phyloP scores from a whole-genome alignment of 2,329 filamentous ascomycete species.

The Gyromitra esculenta region DNA sequence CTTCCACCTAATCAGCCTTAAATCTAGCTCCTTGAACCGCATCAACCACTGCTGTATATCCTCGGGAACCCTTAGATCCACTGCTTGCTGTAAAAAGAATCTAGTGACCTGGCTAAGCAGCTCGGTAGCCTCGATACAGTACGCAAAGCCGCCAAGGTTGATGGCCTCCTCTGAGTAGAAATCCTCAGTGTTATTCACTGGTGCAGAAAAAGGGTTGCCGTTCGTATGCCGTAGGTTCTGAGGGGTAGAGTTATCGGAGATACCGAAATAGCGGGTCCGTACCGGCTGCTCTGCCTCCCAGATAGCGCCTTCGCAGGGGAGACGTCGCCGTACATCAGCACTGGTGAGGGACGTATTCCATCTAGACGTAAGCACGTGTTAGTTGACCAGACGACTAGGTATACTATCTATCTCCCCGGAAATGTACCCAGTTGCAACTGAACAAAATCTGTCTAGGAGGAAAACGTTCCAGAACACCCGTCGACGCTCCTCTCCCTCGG shows the following conservation, averaged over 20 bases:
- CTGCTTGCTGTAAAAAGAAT: slow-evolving; percentile 63
- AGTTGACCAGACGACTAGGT: neutral
- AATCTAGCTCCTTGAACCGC: slow-evolving; percentile 65
- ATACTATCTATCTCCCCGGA: neutral
- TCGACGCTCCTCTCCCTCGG: slow-evolving; percentile 61
- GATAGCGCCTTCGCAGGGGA: slow-evolving; percentile 62
- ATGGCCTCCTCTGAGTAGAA: slow-evolving; percentile 43
- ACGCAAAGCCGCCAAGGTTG: slow-evolving; percentile 64
- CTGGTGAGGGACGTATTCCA: slow-evolving; percentile 61
- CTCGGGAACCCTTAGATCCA: slow-evolving; percentile 61
- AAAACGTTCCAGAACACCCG: slow-evolving; percentile 63
- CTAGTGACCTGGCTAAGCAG: slow-evolving; percentile 63
- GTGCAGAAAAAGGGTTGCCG: slow-evolving; percentile 24
- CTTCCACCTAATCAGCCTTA: slow-evolving; percentile 64
- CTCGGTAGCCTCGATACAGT: slow-evolving; percentile 64
- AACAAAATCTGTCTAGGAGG: slow-evolving; percentile 60
- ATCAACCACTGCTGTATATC: slow-evolving; percentile 63
- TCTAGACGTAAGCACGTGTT: slow-evolving; percentile 52
- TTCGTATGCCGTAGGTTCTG: slow-evolving; percentile 55
- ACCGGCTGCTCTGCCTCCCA: slow-evolving; percentile 62
- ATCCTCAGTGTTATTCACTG: slow-evolving; percentile 11
- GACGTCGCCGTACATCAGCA: slow-evolving; percentile 60
- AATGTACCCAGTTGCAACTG: slow-evolving; percentile 59
- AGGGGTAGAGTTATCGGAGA: slow-evolving; percentile 62
- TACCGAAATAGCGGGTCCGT: slow-evolving; percentile 63